Evolutionary conservation across 257 asterid genomes (phyloP), one percentile per base, ranked within the genome.

Genomic region (Coffea eugenioides): DNA sequence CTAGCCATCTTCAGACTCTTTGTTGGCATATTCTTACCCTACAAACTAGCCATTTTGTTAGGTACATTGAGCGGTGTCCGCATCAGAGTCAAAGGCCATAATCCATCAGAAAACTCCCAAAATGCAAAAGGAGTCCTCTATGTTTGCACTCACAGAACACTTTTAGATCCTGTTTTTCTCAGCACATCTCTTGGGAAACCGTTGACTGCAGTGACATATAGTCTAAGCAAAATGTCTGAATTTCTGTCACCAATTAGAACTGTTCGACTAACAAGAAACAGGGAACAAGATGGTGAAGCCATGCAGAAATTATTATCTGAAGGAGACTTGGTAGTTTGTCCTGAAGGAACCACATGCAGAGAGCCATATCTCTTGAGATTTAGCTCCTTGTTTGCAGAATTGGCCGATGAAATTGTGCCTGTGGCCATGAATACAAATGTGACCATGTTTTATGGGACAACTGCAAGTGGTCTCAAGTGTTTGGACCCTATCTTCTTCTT

Each of bases 331-430:
- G 96, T 96, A 15, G 95, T 96, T 6, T 96, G 97, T 46, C 99
- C 99, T 0, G 99, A 96, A 81, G 99, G 99, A 9, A 96, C 99
- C 16, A 96, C 99, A 0, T 96, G 99, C 80, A 81, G 98, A 23
- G 99, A 96, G 85, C 99, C 97, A 0, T 96, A 96, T 61, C 80
- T 96, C 16, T 62, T 96, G 68, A 78, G 99, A 46, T 96, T 96
- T 65, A 96, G 99, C 86, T 90, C 97, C 0, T 56, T 96, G 73
- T 96, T 96, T 72, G 99, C 99, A 0, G 98, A 96, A 51, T 51
- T 96, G 77, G 87, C 96, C 0, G 92, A 92, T 23, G 94, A 92
- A 36, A 91, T 96, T 6, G 97, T 96, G 0, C 99, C 98, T 14
- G 98, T 94, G n/a, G 99, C 99, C 0, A 76, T 96, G 76, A 83